Evolutionary conservation across 805 yeast genomes (phyloP), one percentile per base, ranked within the genome.

Genomic region (Debaryomyces prosopidis): DNA sequence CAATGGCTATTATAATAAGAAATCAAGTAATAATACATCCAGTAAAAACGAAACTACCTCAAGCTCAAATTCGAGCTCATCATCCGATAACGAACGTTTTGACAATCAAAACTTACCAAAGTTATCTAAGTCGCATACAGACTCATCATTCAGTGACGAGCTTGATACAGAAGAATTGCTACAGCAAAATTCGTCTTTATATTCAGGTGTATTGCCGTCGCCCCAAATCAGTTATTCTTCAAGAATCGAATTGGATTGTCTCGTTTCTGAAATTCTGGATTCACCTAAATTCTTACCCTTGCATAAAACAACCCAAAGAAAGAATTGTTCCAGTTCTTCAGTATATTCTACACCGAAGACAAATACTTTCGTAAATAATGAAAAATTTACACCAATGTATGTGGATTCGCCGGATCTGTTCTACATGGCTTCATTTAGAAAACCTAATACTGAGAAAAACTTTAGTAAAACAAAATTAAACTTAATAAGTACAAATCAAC

Each of bases 121-220:
- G 42, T 45, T 52, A 17, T 49, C 49, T n/a, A 48, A 49, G 37
- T 64, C 68, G 33, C 58, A 51, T 10, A 43, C 52, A 10, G 48
- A 51, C 20, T 34, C 44, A 14, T 46, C 44, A 4, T 33, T 43
- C 12, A 56, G 54, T 32, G 51, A 52, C 19, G 57, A 52, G 31
- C 59, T 62, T 32, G 49, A 60, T 45, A 63, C 66, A 11, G 64
- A 59, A 12, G 64, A 60, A 43, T 48, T 66, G 28, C 59, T 65
- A 60, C 60, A 58, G 36, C 65, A 60, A 16, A 62, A 65, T 42
- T 62, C 60, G 3, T 65, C 70, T 4, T 48, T 65, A 10, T 54
- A 55, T 30, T 65, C 72, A 1, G 73, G 60, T 11, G 42, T 62
- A 7, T 53, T 69, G n/a, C 74, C 75, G 1, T 69, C 74, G 0